Evolutionary conservation across 305 asterid species (phyloP).

Genomic region (Fraxinus floribunda): DNA sequence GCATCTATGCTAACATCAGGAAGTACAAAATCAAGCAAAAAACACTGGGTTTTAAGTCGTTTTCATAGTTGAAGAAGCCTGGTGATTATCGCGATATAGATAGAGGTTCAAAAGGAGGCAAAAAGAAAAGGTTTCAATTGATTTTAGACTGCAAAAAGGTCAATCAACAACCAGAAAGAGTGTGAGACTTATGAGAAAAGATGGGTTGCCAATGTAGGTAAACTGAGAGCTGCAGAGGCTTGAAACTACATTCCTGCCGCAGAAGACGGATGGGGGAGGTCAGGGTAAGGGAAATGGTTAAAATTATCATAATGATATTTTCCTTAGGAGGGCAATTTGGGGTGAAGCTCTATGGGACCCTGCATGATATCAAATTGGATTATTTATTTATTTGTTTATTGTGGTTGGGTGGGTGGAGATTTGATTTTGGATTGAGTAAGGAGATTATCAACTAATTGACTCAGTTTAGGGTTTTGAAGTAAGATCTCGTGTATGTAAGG

Average conservation of each 20-base stretch:
- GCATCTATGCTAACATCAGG: constrained; percentile 16
- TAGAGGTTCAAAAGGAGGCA: constrained; percentile 13
- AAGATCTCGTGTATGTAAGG: not conserved
- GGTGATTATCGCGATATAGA: constrained; percentile 20
- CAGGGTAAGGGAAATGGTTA: constrained; percentile 6
- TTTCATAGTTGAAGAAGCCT: constrained; percentile 18
- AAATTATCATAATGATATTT: not conserved
- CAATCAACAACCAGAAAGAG: not conserved
- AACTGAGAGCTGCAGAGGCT: constrained; percentile 19
- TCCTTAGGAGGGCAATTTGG: not conserved
- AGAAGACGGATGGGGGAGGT: constrained; percentile 17
- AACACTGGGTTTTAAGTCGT: constrained; percentile 9
- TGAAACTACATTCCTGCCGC: constrained; percentile 27
- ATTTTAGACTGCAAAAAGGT: not conserved
- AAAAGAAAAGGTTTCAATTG: constrained; percentile 12
- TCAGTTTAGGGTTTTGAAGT: not conserved
- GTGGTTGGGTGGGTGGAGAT: not conserved
- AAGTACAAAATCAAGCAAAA: not conserved
- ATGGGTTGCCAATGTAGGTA: not conserved
- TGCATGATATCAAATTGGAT: not conserved
- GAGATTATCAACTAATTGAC: not conserved
- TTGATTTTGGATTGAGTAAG: not conserved
- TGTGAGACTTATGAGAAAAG: not conserved
- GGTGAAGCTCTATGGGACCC: not conserved
- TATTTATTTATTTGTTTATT: not conserved